Percentiles rank a stretch among this genome's conserved stretches.
phyloP scores from a whole-genome alignment of 1,284 basidiomycete genomes.

The Pseudozyma sp. region DNA sequence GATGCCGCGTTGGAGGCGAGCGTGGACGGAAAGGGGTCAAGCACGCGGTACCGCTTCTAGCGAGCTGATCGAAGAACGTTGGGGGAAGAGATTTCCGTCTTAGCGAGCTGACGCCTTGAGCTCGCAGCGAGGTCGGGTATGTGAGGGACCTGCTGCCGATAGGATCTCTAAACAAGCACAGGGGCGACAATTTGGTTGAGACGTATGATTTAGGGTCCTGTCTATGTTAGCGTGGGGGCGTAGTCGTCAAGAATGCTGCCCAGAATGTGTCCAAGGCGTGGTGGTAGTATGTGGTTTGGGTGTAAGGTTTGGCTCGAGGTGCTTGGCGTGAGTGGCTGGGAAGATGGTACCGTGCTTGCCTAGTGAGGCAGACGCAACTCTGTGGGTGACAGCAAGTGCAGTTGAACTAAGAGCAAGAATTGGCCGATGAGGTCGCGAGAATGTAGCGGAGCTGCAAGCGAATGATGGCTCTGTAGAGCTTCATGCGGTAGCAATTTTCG shows the following conservation, averaged over 20 bases:
- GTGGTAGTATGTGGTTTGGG: neutral
- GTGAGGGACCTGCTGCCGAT: no score
- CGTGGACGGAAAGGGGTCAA: conserved; percentile 2
- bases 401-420: neutral
- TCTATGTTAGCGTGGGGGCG: neutral
- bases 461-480: no score
- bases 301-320: neutral
- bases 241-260: neutral
- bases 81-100: no score
- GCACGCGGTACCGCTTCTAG: conserved; percentile 24
- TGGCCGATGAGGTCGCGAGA: conserved; percentile 9
- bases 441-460: neutral
- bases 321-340: neutral
- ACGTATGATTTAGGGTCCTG: no score
- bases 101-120: no score
- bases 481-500: no score
- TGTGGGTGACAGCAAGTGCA: neutral
- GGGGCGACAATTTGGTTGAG: no score
- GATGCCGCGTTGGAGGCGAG: conserved; percentile 6
- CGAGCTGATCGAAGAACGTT: neutral
- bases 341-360: conserved; percentile 4
- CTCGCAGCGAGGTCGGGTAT: no score
- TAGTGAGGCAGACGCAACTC: neutral
- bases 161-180: no score
- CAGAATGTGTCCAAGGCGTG: neutral